These are phyloP conservation scores for Suillus decipiens DNA, from an alignment of 768 basidiomycete species.

Conservation along the genomic window DNA sequence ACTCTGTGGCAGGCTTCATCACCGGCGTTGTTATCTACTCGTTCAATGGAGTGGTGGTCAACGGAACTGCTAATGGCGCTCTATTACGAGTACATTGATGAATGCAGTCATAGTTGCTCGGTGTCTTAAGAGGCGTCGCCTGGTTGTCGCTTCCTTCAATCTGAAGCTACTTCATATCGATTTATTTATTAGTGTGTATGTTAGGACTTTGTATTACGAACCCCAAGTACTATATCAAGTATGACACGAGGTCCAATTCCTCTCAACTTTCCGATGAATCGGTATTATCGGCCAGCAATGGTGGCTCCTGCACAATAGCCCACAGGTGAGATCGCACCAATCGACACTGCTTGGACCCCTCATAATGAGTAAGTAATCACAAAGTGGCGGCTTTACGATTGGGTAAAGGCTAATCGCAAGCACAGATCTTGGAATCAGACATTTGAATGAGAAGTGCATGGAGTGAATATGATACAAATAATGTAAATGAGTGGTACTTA, in stretches of 20 bases:
- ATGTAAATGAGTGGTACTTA: background rate
- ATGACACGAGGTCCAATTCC: background rate
- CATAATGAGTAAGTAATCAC: no score
- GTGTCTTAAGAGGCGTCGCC: slow-evolving; percentile 61
- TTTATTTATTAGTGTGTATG: background rate
- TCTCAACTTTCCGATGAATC: background rate
- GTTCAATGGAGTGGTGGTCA: slow-evolving; percentile 50
- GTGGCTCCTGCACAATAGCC: no score
- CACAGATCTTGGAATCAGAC: background rate
- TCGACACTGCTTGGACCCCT: no score
- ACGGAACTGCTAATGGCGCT: slow-evolving; percentile 34
- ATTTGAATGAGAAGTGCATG: background rate
- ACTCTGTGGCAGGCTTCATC: slow-evolving; percentile 69
- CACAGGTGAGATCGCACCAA: no score
- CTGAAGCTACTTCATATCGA: background rate
- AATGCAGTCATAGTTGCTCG: slow-evolving; percentile 63
- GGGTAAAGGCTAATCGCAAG: background rate
- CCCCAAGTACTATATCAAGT: background rate
- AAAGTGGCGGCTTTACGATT: background rate
- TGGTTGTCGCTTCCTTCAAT: slow-evolving; percentile 51
- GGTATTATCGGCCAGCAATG: background rate
- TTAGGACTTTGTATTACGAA: background rate
- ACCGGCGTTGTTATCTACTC: slow-evolving; percentile 67
- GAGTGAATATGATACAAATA: slow-evolving; percentile 1
- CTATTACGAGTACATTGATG: slow-evolving; percentile 46